phyloP scores from a whole-genome alignment of 1,139 yeast genomes.

The Nakaseomyces glabratus region DNA sequence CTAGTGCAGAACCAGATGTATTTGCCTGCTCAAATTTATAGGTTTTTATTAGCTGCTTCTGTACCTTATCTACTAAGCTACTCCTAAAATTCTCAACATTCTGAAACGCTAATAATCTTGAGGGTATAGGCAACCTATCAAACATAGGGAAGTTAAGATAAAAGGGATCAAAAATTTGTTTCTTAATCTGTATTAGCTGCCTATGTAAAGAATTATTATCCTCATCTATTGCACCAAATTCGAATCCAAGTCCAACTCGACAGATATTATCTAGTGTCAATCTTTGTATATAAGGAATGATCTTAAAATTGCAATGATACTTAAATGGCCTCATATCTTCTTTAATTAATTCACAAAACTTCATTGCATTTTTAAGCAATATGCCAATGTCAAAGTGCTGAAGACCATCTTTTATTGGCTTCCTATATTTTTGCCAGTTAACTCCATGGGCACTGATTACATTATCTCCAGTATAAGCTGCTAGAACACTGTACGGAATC shows the following conservation, averaged over 20 bases:
- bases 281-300: slow-evolving; percentile 40
- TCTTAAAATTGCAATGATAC: slow-evolving; percentile 18
- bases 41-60: slow-evolving; percentile 24
- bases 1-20: slow-evolving; percentile 31
- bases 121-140: slow-evolving; percentile 44
- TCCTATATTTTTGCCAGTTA: slow-evolving; percentile 45
- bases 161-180: slow-evolving; percentile 48
- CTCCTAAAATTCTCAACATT: slow-evolving; percentile 40
- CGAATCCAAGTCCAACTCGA: slow-evolving; percentile 43
- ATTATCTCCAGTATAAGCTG: slow-evolving; percentile 54
- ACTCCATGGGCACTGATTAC: slow-evolving; percentile 52
- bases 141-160: slow-evolving; percentile 48
- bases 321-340: slow-evolving; percentile 12
- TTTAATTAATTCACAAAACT: slow-evolving; percentile 25
- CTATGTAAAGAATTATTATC: slow-evolving; percentile 34
- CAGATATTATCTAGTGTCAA: slow-evolving; percentile 45
- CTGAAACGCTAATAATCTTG: slow-evolving; percentile 38
- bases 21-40: slow-evolving; percentile 31
- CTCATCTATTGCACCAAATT: slow-evolving; percentile 34
- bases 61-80: slow-evolving; percentile 30
- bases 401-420: slow-evolving; percentile 39
- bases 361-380: slow-evolving; percentile 33
- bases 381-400: slow-evolving; percentile 41
- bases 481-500: slow-evolving; percentile 48
- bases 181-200: slow-evolving; percentile 39